Conservation (phyloP, 169 alveolate genomes). For the Plasmodium relictum region DNA sequence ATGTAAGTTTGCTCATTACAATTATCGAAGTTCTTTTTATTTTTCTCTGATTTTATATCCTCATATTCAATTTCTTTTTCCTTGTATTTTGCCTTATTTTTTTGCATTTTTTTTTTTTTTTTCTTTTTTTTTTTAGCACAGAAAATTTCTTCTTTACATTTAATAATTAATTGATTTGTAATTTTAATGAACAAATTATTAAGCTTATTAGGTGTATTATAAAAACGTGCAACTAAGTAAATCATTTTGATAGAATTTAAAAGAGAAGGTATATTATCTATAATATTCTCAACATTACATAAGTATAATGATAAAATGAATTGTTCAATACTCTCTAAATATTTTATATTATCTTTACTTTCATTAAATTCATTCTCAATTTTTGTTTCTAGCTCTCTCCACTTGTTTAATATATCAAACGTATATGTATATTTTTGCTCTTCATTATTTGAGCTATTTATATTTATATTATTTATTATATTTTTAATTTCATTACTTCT, state of each 20-base stretch:
- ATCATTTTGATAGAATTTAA: conserved; percentile 96
- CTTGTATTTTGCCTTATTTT: conserved; percentile 12
- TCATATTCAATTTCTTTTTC: background rate
- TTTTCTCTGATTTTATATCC: conserved; percentile 21
- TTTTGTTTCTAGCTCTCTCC: conserved; percentile 94
- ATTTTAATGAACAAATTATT: conserved; percentile 96
- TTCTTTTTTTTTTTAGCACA: conserved; percentile 81
- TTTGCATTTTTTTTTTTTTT: conserved; percentile 2
- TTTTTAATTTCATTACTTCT: conserved; percentile 75
- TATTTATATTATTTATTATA: conserved; percentile 74
- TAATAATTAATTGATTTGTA: conserved; percentile 94
- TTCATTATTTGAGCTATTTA: conserved; percentile 58
- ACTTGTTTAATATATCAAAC: conserved; percentile 79
- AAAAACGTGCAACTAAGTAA: conserved; percentile 97
- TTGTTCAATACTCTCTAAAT: conserved; percentile 95
- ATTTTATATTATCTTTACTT: conserved; percentile 97
- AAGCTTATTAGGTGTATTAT: conserved; percentile 96
- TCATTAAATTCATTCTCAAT: conserved; percentile 96
- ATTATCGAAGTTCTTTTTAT: conserved; percentile 3
- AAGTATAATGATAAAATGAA: conserved; percentile 96
- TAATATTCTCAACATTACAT: conserved; percentile 95
- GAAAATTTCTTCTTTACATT: conserved; percentile 93
- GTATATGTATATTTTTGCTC: conserved; percentile 77
- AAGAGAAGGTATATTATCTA: conserved; percentile 95
- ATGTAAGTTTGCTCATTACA: conserved; percentile 1